A percentile compares a stretch with the other conserved stretches of the same genome.
Evolutionary conservation across 179 eudicot species (phyloP).

Genomic region (Heliamphora ciliata): DNA sequence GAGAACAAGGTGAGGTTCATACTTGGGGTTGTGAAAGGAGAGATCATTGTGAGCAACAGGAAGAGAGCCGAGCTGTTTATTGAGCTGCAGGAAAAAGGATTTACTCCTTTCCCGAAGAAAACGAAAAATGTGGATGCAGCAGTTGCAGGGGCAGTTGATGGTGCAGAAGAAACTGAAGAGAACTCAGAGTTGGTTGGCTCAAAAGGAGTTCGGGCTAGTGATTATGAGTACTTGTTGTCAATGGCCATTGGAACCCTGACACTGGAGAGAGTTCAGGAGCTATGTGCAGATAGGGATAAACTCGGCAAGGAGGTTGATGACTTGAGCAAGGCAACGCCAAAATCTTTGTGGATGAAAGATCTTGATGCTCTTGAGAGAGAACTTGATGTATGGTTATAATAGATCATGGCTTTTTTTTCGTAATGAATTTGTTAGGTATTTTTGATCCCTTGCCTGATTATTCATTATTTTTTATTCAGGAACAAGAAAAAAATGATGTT

Average conservation of each 20-base stretch:
- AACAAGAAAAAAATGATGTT: slow-evolving; percentile 45
- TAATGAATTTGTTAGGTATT: not conserved
- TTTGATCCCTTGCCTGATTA: not conserved
- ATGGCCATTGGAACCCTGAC: slow-evolving; percentile 74
- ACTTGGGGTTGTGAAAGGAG: slow-evolving; percentile 70
- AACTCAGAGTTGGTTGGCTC: slow-evolving; percentile 16
- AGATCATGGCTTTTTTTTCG: not conserved
- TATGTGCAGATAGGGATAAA: slow-evolving; percentile 52
- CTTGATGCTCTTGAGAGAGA: slow-evolving; percentile 63
- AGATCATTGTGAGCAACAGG: slow-evolving; percentile 67
- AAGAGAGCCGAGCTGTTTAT: slow-evolving; percentile 65
- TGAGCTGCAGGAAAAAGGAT: slow-evolving; percentile 64
- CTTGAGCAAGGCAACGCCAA: slow-evolving; percentile 42
- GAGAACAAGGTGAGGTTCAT: slow-evolving; percentile 79
- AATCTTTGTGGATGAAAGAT: slow-evolving; percentile 62
- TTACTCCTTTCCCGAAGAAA: slow-evolving; percentile 59
- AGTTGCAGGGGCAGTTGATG: slow-evolving; percentile 52
- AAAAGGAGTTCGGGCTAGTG: slow-evolving; percentile 33
- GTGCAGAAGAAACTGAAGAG: slow-evolving; percentile 32
- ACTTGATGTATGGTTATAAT: slow-evolving; percentile 45
- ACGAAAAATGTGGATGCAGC: slow-evolving; percentile 34
- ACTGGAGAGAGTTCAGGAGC: slow-evolving; percentile 59
- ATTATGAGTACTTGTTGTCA: slow-evolving; percentile 70
- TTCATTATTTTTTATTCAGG: slow-evolving; percentile 32
- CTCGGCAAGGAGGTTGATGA: slow-evolving; percentile 47